Percentiles rank a stretch among this genome's conserved stretches.
These are phyloP conservation scores for Colletotrichum sidae DNA, from an alignment of 2,329 filamentous ascomycete genomes.

Conservation along the genomic window DNA sequence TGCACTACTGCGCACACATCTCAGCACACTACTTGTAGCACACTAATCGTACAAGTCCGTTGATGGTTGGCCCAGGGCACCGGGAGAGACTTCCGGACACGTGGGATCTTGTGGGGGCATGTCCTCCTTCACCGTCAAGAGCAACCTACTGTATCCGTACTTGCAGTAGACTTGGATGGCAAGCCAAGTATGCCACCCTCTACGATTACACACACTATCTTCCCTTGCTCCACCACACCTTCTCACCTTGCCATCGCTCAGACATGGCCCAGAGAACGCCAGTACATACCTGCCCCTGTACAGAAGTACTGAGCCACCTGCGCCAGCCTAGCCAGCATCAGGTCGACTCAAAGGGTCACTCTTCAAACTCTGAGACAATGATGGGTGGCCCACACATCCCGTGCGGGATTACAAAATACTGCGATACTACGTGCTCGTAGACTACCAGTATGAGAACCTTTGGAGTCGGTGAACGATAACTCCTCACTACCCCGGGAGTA, in stretches of 20 bases:
- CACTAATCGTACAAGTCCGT: neutral
- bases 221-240: conserved; percentile 13
- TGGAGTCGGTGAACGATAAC: conserved; percentile 12
- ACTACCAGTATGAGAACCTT: neutral
- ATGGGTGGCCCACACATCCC: conserved; percentile 24
- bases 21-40: too few relatives aligned
- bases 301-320: neutral
- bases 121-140: conserved; percentile 23
- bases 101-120: conserved; percentile 31
- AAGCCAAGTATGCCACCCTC: conserved; percentile 16
- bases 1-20: too few relatives aligned
- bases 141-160: too few relatives aligned
- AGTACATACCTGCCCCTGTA: neutral
- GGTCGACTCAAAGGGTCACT: conserved; percentile 13
- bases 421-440: too few relatives aligned
- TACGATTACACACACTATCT: neutral
- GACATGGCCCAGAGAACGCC: neutral
- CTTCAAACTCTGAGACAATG: conserved; percentile 27
- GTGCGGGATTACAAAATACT: conserved; percentile 4
- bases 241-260: neutral
- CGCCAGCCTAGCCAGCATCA: conserved; percentile 20
- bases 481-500: conserved; percentile 14
- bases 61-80: conserved; percentile 16
- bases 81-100: conserved; percentile 31
- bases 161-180: neutral